Evolutionary conservation across 345 rosid genomes (phyloP).

Genomic region (Camelina neglecta): DNA sequence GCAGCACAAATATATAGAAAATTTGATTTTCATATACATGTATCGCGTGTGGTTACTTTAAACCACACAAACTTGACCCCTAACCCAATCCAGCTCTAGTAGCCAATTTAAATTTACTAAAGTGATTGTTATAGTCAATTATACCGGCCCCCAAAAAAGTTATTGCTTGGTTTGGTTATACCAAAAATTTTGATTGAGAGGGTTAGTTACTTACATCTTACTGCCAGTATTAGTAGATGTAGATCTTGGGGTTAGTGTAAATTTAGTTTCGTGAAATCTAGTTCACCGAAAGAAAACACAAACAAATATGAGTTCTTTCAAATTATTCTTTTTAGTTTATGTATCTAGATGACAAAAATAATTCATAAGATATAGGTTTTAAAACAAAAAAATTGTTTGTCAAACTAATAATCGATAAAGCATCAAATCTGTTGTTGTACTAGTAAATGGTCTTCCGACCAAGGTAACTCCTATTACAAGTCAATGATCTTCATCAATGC

Average conservation of each 20-base stretch:
- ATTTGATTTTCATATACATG: not conserved
- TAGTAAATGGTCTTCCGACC: not conserved
- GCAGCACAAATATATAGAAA: not conserved
- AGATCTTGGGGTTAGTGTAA: conserved; percentile 5
- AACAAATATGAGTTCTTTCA: not conserved
- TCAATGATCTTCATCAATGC: not conserved
- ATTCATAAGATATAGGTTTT: too few relatives aligned
- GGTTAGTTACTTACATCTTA: conserved; percentile 5
- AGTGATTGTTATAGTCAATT: not conserved
- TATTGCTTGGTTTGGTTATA: not conserved
- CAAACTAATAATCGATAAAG: too few relatives aligned
- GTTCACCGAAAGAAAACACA: too few relatives aligned
- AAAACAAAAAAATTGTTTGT: too few relatives aligned
- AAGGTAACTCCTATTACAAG: not conserved
- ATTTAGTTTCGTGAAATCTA: not conserved
- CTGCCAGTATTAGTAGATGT: not conserved
- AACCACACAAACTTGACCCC: not conserved
- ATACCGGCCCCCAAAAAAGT: too few relatives aligned
- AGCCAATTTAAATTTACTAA: not conserved
- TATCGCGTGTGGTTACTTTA: not conserved
- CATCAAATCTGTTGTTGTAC: too few relatives aligned
- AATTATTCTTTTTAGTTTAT: not conserved
- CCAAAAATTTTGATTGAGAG: not conserved
- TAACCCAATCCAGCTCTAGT: not conserved
- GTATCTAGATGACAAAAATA: not conserved